Percentiles rank a stretch among this genome's conserved stretches.
Evolutionary conservation across 768 basidiomycete genomes (phyloP).

Genomic region (Collybia sp.): DNA sequence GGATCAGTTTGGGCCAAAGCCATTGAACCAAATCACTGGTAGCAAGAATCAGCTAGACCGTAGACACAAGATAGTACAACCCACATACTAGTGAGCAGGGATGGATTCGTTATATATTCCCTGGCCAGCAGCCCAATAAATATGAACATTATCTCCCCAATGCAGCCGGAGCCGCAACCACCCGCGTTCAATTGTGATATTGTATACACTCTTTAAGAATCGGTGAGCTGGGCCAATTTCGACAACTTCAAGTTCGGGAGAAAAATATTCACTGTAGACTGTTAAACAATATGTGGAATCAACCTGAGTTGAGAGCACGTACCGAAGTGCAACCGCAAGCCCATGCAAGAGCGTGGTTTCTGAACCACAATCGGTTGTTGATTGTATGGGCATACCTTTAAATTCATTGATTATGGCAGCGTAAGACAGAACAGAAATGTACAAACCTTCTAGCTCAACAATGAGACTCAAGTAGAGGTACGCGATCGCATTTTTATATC

Average conservation of each 20-base stretch:
- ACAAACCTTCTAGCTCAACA: background rate
- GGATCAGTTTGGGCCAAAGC: constrained; percentile 14
- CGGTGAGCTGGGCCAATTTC: constrained; percentile 18
- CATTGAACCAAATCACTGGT: constrained; percentile 10
- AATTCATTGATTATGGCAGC: background rate
- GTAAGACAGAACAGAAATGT: background rate
- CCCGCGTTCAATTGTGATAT: constrained; percentile 22
- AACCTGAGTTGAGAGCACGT: background rate
- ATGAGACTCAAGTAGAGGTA: constrained; percentile 21
- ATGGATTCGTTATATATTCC: constrained; percentile 11
- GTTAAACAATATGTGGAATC: background rate
- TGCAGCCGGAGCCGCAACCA: constrained; percentile 22
- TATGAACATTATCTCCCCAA: constrained; percentile 22
- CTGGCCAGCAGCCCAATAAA: constrained; percentile 14
- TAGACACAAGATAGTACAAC: background rate
- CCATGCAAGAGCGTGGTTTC: constrained; percentile 22
- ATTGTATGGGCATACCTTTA: constrained; percentile 26
- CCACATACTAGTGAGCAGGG: constrained; percentile 6
- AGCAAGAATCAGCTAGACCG: background rate
- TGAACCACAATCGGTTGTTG: constrained; percentile 24
- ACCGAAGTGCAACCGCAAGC: constrained; percentile 22
- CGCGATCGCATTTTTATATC: constrained; percentile 14
- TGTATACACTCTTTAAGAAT: constrained; percentile 20
- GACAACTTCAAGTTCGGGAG: constrained; percentile 9
- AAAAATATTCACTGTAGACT: constrained; percentile 14